Conservation (phyloP, 257 asterid genomes). For the Eucommia ulmoides region DNA sequence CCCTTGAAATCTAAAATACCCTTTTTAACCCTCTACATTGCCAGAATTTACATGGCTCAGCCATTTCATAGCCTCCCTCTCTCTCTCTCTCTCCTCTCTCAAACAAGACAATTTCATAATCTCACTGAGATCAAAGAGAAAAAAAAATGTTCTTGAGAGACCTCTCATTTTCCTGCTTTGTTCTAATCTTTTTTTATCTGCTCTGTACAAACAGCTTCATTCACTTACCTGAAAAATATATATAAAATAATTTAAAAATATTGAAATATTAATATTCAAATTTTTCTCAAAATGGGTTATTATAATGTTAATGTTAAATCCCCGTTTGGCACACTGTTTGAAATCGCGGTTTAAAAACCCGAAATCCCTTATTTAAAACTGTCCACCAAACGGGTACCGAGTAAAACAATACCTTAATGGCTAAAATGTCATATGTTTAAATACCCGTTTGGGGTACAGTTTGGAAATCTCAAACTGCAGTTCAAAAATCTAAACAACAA, state of each 20-base stretch:
- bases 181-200: not conserved
- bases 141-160: not conserved
- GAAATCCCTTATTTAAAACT: too few species aligned
- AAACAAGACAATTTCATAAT: constrained; percentile 12
- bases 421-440: not conserved
- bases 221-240: constrained; percentile 15
- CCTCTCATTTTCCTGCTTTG: not conserved
- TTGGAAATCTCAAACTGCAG: too few species aligned
- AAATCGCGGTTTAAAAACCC: too few species aligned
- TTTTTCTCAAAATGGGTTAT: not conserved
- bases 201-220: not conserved
- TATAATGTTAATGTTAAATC: too few species aligned
- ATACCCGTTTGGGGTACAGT: too few species aligned
- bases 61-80: constrained; percentile 12
- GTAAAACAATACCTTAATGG: not conserved
- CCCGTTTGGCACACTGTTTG: too few species aligned
- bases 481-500: too few species aligned
- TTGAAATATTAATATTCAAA: not conserved
- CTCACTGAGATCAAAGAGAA: constrained; percentile 2
- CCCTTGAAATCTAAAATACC: not conserved
- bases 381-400: not conserved
- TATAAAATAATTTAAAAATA: constrained; percentile 1
- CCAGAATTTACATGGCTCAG: constrained; percentile 22
- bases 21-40: not conserved
- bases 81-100: constrained; percentile 7